phyloP scores from a whole-genome alignment of 441 rosid species.

The Sinapis alba region DNA sequence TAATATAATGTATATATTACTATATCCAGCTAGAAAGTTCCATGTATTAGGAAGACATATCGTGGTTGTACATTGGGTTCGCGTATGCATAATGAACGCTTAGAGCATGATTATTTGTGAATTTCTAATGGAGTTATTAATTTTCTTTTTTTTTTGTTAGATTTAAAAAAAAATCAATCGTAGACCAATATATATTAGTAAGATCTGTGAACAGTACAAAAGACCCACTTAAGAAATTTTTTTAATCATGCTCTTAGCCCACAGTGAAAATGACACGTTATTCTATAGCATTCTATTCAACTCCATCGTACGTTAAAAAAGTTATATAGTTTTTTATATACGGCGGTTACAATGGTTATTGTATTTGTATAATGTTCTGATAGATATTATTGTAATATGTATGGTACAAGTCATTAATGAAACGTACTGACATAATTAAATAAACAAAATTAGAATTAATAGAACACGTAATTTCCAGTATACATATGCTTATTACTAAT shows the following conservation, averaged over 20 bases:
- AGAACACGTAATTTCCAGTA: neutral
- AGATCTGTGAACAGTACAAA: too few relatives aligned
- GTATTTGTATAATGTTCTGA: neutral
- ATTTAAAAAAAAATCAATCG: too few relatives aligned
- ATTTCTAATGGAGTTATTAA: too few relatives aligned
- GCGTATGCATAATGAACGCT: neutral
- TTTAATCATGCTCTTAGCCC: too few relatives aligned
- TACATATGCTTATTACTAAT: neutral
- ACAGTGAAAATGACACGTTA: too few relatives aligned
- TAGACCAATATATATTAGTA: too few relatives aligned
- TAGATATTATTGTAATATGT: neutral
- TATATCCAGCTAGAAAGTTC: constrained; percentile 4
- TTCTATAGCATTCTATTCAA: too few relatives aligned
- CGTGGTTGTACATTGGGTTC: constrained; percentile 17
- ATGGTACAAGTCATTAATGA: neutral
- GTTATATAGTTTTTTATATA: too few relatives aligned
- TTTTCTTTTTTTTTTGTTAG: too few relatives aligned
- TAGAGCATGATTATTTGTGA: too few relatives aligned
- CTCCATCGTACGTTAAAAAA: too few relatives aligned
- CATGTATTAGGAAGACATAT: neutral
- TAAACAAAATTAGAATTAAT: neutral
- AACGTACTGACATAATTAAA: neutral
- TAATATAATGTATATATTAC: neutral
- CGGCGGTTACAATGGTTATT: neutral
- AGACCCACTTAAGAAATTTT: too few relatives aligned